Base-by-base conservation (phyloP, 306 rosid genomes). In the Cotoneaster glaucophyllus region DNA sequence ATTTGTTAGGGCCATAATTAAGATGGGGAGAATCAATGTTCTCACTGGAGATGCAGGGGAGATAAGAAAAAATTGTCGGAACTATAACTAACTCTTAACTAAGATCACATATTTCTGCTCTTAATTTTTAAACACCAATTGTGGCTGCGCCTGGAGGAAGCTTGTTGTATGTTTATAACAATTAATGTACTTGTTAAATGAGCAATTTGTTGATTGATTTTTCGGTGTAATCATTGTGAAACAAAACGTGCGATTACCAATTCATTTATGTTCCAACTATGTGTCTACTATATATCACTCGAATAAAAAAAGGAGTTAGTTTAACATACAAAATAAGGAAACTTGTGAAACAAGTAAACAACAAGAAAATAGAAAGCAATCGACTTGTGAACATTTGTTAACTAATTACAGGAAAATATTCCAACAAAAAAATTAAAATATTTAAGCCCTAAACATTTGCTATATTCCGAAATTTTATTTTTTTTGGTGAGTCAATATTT, bases 31-130 rank as follows among this genome's bases (percentile, higher is more conserved):
- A 21, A 0, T 75, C 13, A 52, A 84, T 21, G 95, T 89, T 18
- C 69, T 84, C 24, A 85, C 88, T 0, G 87, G 85, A 19, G 34
- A 17, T 0, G 14, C 67, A 8, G 98, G 97, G 12, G 84, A 89
- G 77, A 79, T 89, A 12, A 82, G 98, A 82, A 88, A 64, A 64
- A 80, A 56, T 62, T 93, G 98, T 41, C 86, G 92, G 73, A 67
- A 80, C 13, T 50, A 71, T 58, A 89, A 85, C 63, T 22, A 62
- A 4, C 57, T 22, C 28, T 32, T 22, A 17, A 4, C 63, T 22
- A 62, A 8, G 37, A 14, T 8, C 29, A 25, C 11, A 12, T 3
- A 18, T 31, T 64, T 32, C 52, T 3, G 52, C 52, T 45, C 52
- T 45, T 45, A 13, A 13, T 45, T 45, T 15, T 45, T 45, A 13